Evolutionary conservation across 371 early-diverging fungal species (phyloP).

Genomic region (Rhizopus microsporus): DNA sequence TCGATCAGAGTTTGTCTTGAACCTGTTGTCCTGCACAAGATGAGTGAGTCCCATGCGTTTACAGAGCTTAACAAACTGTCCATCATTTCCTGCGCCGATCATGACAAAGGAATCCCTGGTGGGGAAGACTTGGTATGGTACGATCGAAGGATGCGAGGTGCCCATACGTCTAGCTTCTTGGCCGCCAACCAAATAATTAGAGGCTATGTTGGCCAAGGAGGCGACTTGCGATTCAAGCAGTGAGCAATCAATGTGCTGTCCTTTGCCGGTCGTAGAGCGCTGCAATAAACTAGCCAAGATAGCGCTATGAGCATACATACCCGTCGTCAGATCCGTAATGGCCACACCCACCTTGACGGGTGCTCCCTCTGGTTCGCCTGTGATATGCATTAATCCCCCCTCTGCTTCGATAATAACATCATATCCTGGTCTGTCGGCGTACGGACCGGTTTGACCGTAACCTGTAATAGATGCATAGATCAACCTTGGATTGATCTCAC

Average conservation of each 20-base stretch:
- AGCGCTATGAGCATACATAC: constrained; percentile 87
- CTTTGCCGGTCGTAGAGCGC: constrained; percentile 65
- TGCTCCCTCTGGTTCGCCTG: constrained; percentile 78
- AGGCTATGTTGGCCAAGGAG: constrained; percentile 86
- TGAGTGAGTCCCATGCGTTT: constrained; percentile 50
- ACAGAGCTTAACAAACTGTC: constrained; percentile 75
- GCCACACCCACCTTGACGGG: constrained; percentile 97
- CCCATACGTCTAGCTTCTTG: constrained; percentile 84
- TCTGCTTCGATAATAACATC: constrained; percentile 95
- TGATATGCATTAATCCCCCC: constrained; percentile 94
- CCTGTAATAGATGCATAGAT: constrained; percentile 89
- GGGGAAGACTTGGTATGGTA: constrained; percentile 87
- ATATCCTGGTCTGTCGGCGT: constrained; percentile 79
- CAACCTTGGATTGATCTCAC: constrained; percentile 71
- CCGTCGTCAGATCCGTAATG: constrained; percentile 84
- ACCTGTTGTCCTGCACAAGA: constrained; percentile 53
- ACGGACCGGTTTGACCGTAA: constrained; percentile 90
- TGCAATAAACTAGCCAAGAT: constrained; percentile 86
- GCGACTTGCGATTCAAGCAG: constrained; percentile 87
- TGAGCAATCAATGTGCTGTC: constrained; percentile 86
- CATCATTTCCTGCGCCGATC: constrained; percentile 89
- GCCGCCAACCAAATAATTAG: constrained; percentile 82
- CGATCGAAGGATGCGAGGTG: constrained; percentile 87
- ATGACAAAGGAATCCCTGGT: constrained; percentile 86
- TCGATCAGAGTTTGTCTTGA: constrained; percentile 68